These are phyloP conservation scores for Microcos paniculata DNA, from an alignment of 345 rosid genomes.

Conservation along the genomic window DNA sequence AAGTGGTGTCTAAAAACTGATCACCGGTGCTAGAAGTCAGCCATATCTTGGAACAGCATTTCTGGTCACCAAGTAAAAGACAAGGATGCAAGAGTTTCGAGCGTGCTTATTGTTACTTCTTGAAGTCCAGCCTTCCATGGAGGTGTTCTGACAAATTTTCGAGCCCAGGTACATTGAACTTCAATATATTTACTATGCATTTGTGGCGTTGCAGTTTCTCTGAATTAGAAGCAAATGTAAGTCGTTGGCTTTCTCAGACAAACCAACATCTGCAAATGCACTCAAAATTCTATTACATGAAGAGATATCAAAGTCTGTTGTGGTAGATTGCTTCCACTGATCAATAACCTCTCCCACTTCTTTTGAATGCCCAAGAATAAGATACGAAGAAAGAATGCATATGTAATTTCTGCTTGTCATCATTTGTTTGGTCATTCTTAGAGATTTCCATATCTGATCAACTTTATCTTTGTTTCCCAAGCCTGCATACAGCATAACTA, in stretches of 20 bases:
- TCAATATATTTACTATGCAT: neutral
- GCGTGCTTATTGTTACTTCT: neutral
- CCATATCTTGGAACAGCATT: neutral
- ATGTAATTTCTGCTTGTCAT: constrained; percentile 80
- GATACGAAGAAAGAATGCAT: constrained; percentile 70
- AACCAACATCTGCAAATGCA: constrained; percentile 49
- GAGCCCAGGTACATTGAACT: neutral
- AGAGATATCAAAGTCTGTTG: constrained; percentile 55
- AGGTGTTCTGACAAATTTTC: neutral
- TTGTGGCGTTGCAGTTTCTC: constrained; percentile 35
- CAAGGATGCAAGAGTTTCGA: neutral
- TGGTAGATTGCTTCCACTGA: constrained; percentile 76
- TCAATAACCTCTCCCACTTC: constrained; percentile 72
- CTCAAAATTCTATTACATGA: constrained; percentile 57
- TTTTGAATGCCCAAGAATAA: constrained; percentile 68
- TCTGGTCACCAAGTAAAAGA: neutral
- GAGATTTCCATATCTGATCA: constrained; percentile 88
- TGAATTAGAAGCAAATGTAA: constrained; percentile 50
- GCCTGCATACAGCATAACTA: constrained; percentile 70
- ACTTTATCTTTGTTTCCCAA: constrained; percentile 71
- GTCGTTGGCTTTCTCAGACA: constrained; percentile 44
- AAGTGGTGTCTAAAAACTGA: neutral
- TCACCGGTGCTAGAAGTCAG: neutral
- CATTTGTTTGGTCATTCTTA: constrained; percentile 78
- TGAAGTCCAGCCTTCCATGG: neutral